Percentiles rank a stretch among this genome's conserved stretches.
Evolutionary conservation across 2,329 filamentous ascomycete species (phyloP).

Genomic region (Phyllachora maydis): DNA sequence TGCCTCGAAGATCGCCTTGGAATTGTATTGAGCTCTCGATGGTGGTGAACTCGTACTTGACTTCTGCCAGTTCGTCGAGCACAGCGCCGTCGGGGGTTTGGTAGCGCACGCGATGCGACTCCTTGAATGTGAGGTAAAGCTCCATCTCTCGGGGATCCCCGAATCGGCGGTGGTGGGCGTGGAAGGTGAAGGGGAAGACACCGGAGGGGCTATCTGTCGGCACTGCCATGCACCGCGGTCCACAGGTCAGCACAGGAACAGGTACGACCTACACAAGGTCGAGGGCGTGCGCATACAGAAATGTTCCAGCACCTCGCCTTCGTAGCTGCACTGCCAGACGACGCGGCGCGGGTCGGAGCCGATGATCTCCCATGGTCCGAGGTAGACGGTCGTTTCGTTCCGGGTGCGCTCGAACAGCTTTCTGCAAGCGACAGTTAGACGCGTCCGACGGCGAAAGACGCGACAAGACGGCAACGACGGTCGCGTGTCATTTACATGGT

Average conservation of each 20-base stretch:
- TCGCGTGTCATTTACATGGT: conserved; percentile 25
- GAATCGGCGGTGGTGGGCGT: conserved; percentile 27
- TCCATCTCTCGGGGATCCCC: conserved; percentile 27
- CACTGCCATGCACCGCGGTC: too few relatives aligned
- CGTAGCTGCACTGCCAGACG: conserved; percentile 31
- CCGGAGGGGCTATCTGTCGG: conserved; percentile 22
- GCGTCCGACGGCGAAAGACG: conserved; percentile 4
- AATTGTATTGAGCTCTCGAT: conserved; percentile 24
- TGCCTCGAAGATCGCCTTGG: conserved; percentile 24
- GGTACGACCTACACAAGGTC: too few relatives aligned
- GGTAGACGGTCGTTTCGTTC: conserved; percentile 26
- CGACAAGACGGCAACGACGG: conserved; percentile 3
- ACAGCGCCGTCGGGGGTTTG: conserved; percentile 23
- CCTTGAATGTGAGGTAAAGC: conserved; percentile 23
- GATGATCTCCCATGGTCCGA: conserved; percentile 30
- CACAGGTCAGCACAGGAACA: too few relatives aligned
- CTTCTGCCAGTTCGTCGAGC: conserved; percentile 24
- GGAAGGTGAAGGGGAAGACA: conserved; percentile 25
- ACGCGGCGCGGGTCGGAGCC: conserved; percentile 24
- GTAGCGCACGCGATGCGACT: conserved; percentile 25
- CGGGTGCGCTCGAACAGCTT: conserved; percentile 26
- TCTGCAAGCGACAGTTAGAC: conserved; percentile 10
- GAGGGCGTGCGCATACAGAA: conserved; percentile 26
- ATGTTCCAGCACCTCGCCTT: conserved; percentile 28
- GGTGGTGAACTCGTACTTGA: conserved; percentile 28